Conservation (phyloP, 2,329 filamentous ascomycete genomes). For the Fusarium floridanum region DNA sequence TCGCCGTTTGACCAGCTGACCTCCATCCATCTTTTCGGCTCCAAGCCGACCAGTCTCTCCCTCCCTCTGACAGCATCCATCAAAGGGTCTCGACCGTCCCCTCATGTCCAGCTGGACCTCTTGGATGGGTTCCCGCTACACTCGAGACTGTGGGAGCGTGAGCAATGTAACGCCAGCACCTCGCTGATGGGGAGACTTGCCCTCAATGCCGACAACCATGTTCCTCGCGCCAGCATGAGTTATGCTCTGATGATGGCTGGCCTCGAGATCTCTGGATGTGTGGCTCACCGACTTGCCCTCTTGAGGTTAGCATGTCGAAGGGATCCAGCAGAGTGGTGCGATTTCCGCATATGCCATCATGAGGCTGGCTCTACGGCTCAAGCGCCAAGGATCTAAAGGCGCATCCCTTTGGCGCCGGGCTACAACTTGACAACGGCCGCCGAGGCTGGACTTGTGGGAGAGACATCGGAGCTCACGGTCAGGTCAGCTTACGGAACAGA, state of each 20-base stretch:
- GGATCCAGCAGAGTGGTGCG: slow-evolving; percentile 39
- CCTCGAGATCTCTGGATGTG: slow-evolving; percentile 42
- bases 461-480: slow-evolving; percentile 5
- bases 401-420: slow-evolving; percentile 13
- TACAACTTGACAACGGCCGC: not conserved
- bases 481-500: slow-evolving; percentile 1
- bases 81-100: slow-evolving; percentile 12
- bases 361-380: slow-evolving; percentile 37
- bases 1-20: slow-evolving; percentile 37
- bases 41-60: not conserved
- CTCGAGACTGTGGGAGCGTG: slow-evolving; percentile 7
- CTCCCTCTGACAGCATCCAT: slow-evolving; percentile 14
- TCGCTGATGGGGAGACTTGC: slow-evolving; percentile 17
- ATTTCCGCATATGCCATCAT: slow-evolving; percentile 44
- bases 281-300: slow-evolving; percentile 40
- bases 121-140: not conserved
- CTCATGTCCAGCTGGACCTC: not conserved
- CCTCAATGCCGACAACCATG: slow-evolving; percentile 23
- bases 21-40: slow-evolving; percentile 3
- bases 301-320: slow-evolving; percentile 41
- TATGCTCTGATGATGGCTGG: slow-evolving; percentile 39
- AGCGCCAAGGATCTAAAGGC: slow-evolving; percentile 22
- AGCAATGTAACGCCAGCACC: slow-evolving; percentile 31
- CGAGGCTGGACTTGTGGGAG: not conserved
- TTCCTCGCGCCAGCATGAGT: slow-evolving; percentile 6